These are phyloP conservation scores for Leucocoprinus leucothites DNA, from an alignment of 768 basidiomycete genomes.

Conservation along the genomic window DNA sequence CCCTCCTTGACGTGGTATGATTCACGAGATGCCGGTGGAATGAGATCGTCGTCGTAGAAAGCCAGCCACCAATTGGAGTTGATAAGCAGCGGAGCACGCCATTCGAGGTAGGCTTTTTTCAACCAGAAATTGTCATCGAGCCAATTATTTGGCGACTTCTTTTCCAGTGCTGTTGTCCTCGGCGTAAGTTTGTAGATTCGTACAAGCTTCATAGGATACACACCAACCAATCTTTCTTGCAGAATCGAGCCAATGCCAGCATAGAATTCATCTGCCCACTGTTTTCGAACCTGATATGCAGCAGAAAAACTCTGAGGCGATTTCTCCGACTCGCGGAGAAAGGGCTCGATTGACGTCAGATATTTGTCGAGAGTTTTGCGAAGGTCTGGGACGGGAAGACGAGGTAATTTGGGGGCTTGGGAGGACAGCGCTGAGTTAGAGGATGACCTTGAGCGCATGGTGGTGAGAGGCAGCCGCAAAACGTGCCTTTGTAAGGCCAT, in stretches of 20 bases:
- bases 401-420: slow-evolving; percentile 37
- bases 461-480: background rate
- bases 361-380: slow-evolving; percentile 74
- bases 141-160: slow-evolving; percentile 86
- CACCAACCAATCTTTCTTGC: slow-evolving; percentile 75
- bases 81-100: slow-evolving; percentile 79
- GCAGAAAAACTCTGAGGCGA: slow-evolving; percentile 51
- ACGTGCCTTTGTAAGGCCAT: slow-evolving; percentile 1
- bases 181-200: slow-evolving; percentile 18
- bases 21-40: slow-evolving; percentile 43
- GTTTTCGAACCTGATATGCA: slow-evolving; percentile 50
- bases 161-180: slow-evolving; percentile 68
- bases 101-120: slow-evolving; percentile 84
- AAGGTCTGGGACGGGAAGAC: slow-evolving; percentile 82
- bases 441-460: slow-evolving; percentile 4
- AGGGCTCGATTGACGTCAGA: slow-evolving; percentile 71
- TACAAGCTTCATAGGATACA: slow-evolving; percentile 19
- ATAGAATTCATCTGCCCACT: slow-evolving; percentile 69
- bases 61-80: slow-evolving; percentile 98
- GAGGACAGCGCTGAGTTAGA: slow-evolving; percentile 13
- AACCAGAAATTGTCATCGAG: slow-evolving; percentile 92
- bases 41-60: slow-evolving; percentile 67
- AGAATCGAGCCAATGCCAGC: slow-evolving; percentile 62
- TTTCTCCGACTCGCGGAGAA: slow-evolving; percentile 72
- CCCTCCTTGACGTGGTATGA: background rate